Conservation (phyloP, 1,284 basidiomycete genomes). For the Ceratobasidium sp. region DNA sequence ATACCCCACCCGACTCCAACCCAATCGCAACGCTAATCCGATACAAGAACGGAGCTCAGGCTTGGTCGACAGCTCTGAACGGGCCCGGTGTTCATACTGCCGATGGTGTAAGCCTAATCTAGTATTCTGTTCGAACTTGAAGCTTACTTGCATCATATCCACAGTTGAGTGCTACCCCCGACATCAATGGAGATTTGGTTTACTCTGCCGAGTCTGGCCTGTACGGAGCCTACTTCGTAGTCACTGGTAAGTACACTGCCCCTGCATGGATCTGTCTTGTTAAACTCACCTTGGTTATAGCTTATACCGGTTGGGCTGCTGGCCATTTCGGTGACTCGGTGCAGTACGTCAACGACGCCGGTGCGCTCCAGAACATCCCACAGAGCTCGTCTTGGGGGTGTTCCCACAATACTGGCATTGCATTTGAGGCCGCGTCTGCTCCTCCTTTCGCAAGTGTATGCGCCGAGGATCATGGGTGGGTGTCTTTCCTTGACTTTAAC, state of each 20-base stretch:
- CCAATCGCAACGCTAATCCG: slow-evolving; percentile 9
- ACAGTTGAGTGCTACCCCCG: slow-evolving; percentile 9
- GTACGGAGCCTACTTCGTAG: slow-evolving; percentile 24
- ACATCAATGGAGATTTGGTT: slow-evolving; percentile 11
- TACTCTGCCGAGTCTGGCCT: slow-evolving; percentile 20
- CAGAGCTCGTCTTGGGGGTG: slow-evolving; percentile 20
- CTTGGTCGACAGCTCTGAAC: slow-evolving; percentile 6
- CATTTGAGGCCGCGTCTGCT: slow-evolving; percentile 19
- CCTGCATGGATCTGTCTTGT: not conserved
- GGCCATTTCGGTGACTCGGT: slow-evolving; percentile 22
- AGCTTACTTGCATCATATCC: not conserved
- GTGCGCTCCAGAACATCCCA: not conserved
- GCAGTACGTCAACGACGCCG: slow-evolving; percentile 14
- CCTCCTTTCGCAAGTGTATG: slow-evolving; percentile 18
- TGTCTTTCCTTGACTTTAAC: not conserved
- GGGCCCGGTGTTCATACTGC: slow-evolving; percentile 9
- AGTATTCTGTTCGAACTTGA: not conserved
- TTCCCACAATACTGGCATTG: slow-evolving; percentile 25
- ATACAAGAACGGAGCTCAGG: slow-evolving; percentile 24
- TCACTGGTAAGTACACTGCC: slow-evolving; percentile 3
- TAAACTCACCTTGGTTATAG: not conserved
- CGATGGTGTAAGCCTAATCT: not conserved
- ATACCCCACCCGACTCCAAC: slow-evolving; percentile 5
- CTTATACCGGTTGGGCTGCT: not conserved
- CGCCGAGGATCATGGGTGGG: slow-evolving; percentile 25